phyloP scores from a whole-genome alignment of 352 stramenopile genomes.

The Phytopythium mirpurense region DNA sequence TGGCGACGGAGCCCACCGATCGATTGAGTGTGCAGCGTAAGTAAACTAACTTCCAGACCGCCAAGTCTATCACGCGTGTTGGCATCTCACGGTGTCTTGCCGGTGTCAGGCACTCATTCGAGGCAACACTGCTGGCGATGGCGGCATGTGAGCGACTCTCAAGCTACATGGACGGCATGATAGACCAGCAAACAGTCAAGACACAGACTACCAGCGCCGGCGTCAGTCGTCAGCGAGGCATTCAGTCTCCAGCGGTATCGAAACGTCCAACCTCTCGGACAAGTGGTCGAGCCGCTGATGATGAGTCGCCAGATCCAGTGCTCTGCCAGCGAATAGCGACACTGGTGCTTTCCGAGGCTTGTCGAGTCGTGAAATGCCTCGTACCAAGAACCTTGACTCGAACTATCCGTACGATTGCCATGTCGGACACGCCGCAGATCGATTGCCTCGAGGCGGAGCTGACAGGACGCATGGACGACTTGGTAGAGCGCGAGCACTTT shows the following conservation, averaged over 20 bases:
- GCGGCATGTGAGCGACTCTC: constrained; percentile 11
- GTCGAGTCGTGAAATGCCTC: too few species aligned
- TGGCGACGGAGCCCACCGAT: constrained; percentile 7
- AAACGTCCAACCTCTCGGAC: not conserved
- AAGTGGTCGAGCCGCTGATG: not conserved
- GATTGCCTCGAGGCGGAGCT: constrained; percentile 7
- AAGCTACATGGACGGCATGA: constrained; percentile 10
- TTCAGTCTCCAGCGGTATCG: not conserved
- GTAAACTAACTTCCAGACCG: not conserved
- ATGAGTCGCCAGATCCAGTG: constrained; percentile 21
- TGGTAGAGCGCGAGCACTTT: not conserved
- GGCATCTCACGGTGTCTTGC: not conserved
- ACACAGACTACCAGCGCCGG: not conserved
- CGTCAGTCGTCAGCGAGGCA: not conserved
- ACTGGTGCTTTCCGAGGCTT: too few species aligned
- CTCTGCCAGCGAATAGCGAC: constrained; percentile 27
- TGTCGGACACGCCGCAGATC: not conserved
- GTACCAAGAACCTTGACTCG: too few species aligned
- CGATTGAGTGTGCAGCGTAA: constrained; percentile 27
- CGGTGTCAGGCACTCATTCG: constrained; percentile 24
- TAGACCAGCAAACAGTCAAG: not conserved
- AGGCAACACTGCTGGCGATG: constrained; percentile 23
- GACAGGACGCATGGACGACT: constrained; percentile 3
- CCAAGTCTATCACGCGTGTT: not conserved
- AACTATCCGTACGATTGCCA: not conserved